Conservation (phyloP, 257 asterid genomes). For the Solanum bulbocastanum region DNA sequence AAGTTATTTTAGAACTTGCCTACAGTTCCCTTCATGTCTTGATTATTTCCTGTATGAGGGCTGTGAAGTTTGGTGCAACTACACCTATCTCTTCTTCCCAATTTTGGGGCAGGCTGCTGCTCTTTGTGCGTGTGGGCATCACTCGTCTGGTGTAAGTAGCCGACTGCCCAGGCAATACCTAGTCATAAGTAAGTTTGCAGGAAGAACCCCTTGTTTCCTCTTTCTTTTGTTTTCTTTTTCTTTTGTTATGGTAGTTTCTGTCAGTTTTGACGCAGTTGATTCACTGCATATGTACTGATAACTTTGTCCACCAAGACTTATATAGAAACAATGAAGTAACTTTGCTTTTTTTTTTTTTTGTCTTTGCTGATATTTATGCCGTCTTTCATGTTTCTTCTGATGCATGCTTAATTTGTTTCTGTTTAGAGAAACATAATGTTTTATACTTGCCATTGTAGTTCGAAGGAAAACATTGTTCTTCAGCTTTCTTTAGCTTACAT, state of each 20-base stretch:
- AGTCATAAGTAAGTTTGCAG: not conserved
- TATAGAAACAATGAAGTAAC: not conserved
- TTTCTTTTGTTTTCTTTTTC: not conserved
- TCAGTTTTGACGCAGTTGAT: not conserved
- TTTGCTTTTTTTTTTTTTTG: too few species aligned
- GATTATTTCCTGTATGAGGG: not conserved
- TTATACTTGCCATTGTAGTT: not conserved
- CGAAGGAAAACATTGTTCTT: not conserved
- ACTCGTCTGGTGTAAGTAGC: not conserved
- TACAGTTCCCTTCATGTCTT: not conserved
- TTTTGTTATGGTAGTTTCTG: not conserved
- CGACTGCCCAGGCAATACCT: not conserved
- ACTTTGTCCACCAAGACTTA: not conserved
- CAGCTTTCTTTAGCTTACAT: not conserved
- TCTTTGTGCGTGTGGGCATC: not conserved
- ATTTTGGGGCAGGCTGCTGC: not conserved
- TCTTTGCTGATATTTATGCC: not conserved
- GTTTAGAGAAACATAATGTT: not conserved
- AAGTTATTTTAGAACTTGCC: not conserved
- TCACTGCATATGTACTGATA: not conserved
- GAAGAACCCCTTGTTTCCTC: not conserved
- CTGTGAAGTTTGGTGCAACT: not conserved
- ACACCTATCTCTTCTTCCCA: not conserved
- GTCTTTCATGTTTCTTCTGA: not conserved
- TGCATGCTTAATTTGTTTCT: not conserved